Percentiles rank a stretch among this genome's conserved stretches.
These are phyloP conservation scores for Serendipita vermifera DNA, from an alignment of 768 basidiomycete species.

Conservation along the genomic window DNA sequence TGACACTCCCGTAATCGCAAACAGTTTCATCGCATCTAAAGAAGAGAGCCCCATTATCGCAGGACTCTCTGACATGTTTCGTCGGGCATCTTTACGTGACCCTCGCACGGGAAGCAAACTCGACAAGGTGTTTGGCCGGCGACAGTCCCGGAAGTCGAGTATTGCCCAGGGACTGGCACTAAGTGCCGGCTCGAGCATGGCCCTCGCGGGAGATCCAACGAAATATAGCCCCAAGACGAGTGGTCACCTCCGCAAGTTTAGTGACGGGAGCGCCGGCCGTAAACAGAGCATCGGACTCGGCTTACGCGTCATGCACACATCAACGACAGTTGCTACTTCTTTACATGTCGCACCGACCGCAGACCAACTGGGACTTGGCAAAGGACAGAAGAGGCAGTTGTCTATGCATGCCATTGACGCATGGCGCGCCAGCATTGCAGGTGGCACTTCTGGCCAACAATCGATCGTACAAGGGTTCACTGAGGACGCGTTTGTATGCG, in stretches of 20 bases:
- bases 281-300: not conserved
- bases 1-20: not conserved
- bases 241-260: too few species aligned
- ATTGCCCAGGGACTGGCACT: not conserved
- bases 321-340: not conserved
- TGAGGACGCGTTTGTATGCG: not conserved
- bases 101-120: too few species aligned
- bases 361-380: too few species aligned
- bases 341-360: not conserved
- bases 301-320: not conserved
- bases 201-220: not conserved
- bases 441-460: too few species aligned
- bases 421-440: not conserved
- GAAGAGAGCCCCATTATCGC: not conserved
- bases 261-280: not conserved
- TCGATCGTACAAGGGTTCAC: too few species aligned
- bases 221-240: not conserved
- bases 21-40: not conserved
- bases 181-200: not conserved
- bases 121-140: too few species aligned
- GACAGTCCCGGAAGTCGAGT: not conserved
- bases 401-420: conserved; percentile 1
- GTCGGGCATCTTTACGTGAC: too few species aligned
- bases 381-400: too few species aligned
- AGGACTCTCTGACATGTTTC: too few species aligned